Evolutionary conservation across 805 yeast genomes (phyloP), one percentile per base, ranked within the genome.

Genomic region (Zygoascus tannicola): DNA sequence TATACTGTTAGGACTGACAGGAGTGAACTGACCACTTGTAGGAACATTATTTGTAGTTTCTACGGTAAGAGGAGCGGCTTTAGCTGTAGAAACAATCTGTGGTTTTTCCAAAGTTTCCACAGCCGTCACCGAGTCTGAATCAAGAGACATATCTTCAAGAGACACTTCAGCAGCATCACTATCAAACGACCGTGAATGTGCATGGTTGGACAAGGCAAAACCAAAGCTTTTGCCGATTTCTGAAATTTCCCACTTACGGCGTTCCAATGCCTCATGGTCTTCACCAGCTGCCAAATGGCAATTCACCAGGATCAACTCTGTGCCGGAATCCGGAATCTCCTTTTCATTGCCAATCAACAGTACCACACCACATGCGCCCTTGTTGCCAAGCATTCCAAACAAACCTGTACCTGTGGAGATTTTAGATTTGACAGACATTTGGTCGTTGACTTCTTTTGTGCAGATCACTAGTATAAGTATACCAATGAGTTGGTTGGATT

Each of bases 251-350:
- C 71, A 68, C 22, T 70, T 57, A 41, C 78, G 52, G 38, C 74
- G 59, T 1, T 63, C 54, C 4, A 68, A 45, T 20, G 64, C 60
- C 23, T 59, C 58, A 1, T 56, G 52, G 22, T 63, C 60, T 30
- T 68, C 70, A 20, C 83, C 80, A 15, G 76, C 74, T 1, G 73
- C 70, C 38, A 77, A 62, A 56, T 77, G 83, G 53, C 77, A 67
- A 50, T 78, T 74, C 18, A 76, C 56, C 7, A 74, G 56, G 3
- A 54, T 52, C 39, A 68, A 38, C 21, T 58, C 55, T 7, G 61
- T 51, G 4, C 69, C 61, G 3, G 55, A 43, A 21, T 44, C 44
- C 10, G 38, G 38, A 12, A 35, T 35, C 22, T 21, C 28, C 3
- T 14, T 8, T 15, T 35, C 38, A 21, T 20, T 16, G 10, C 38